A percentile compares a stretch with the other conserved stretches of the same genome.
Conservation (phyloP, 2,329 filamentous ascomycete genomes). For the Cercospora beticola region DNA sequence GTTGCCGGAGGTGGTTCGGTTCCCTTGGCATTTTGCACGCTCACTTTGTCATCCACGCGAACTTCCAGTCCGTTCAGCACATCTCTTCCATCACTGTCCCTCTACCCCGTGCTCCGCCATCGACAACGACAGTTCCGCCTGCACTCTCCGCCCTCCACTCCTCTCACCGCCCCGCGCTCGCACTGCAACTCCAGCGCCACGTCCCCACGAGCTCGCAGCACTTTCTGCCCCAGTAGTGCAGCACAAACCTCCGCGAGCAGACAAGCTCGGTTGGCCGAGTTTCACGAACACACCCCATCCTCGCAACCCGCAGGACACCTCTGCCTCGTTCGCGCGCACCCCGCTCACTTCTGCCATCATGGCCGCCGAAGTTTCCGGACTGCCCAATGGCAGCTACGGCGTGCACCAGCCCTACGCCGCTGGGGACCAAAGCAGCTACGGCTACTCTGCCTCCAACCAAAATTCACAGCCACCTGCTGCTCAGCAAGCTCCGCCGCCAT, state of each 20-base stretch:
- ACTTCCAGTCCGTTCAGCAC: background rate
- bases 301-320: background rate
- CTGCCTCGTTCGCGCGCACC: background rate
- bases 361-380: conserved; percentile 42
- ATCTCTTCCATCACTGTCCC: background rate
- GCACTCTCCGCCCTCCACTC: background rate
- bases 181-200: background rate
- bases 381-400: conserved; percentile 52
- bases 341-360: conserved; percentile 30
- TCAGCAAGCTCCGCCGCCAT: conserved; percentile 25
- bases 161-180: background rate
- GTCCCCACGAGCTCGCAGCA: background rate
- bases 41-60: background rate
- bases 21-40: background rate
- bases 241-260: background rate
- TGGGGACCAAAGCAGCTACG: conserved; percentile 36
- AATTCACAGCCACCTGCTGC: conserved; percentile 28
- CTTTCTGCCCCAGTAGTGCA: conserved; percentile 4
- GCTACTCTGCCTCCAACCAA: conserved; percentile 36
- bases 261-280: conserved; percentile 3
- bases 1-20: background rate
- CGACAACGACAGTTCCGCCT: background rate
- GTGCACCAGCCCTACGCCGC: conserved; percentile 42
- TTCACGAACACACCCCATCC: background rate
- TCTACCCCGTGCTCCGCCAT: background rate